These are phyloP conservation scores for Anthracocystis panici-leucophaei DNA, from an alignment of 1,284 basidiomycete species.

Conservation along the genomic window DNA sequence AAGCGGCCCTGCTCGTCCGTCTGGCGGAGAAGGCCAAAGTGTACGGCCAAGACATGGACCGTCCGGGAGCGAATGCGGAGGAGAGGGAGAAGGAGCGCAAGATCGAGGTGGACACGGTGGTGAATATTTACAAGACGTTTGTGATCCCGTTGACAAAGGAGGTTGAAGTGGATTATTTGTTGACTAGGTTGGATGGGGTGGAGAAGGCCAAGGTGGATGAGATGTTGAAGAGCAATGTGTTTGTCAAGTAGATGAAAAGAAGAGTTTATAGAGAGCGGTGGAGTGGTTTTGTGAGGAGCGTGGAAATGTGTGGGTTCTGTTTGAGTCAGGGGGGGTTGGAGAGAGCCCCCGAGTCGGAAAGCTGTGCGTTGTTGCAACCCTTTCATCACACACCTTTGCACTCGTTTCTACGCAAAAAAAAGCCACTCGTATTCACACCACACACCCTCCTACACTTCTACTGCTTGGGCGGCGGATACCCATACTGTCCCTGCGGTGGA, in stretches of 20 bases:
- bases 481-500: constrained; percentile 42
- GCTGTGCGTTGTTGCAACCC: too few relatives aligned
- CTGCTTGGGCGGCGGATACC: constrained; percentile 56
- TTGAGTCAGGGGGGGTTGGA: too few relatives aligned
- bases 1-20: constrained; percentile 85
- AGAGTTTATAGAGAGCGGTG: not conserved
- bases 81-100: constrained; percentile 72
- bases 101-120: constrained; percentile 92
- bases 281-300: too few relatives aligned
- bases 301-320: too few relatives aligned
- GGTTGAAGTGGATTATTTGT: constrained; percentile 78
- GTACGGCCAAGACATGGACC: constrained; percentile 89
- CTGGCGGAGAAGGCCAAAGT: constrained; percentile 90
- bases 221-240: constrained; percentile 29
- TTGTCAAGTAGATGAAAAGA: constrained; percentile 28
- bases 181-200: constrained; percentile 44
- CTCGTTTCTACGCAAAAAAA: too few relatives aligned
- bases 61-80: constrained; percentile 31
- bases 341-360: too few relatives aligned
- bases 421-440: too few relatives aligned
- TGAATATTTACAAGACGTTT: constrained; percentile 90
- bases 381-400: too few relatives aligned
- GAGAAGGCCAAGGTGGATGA: constrained; percentile 17
- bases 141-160: constrained; percentile 98
- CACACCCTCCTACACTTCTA: too few relatives aligned